phyloP scores from a whole-genome alignment of 2,329 filamentous ascomycete species.

The Aspergillus eucalypticola region DNA sequence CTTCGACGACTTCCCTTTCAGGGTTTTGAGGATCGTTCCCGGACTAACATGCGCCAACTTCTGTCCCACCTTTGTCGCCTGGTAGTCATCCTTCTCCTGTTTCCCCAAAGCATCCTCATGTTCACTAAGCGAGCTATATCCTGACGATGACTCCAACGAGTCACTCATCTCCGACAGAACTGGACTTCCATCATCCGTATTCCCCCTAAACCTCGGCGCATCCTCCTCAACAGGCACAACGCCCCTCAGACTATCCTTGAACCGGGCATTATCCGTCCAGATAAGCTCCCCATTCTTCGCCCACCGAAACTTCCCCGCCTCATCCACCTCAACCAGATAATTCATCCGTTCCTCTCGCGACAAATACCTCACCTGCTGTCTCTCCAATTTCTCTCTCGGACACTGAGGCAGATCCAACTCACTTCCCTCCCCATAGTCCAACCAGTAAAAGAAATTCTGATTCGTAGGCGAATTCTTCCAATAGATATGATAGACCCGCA shows the following conservation, averaged over 20 bases:
- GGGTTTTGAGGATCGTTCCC: slow-evolving; percentile 73
- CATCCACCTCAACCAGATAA: slow-evolving; percentile 77
- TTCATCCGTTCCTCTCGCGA: slow-evolving; percentile 77
- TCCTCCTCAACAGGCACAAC: slow-evolving; percentile 65
- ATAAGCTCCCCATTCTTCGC: slow-evolving; percentile 78
- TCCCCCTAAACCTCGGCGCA: slow-evolving; percentile 55
- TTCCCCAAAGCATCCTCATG: slow-evolving; percentile 56
- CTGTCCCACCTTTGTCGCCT: slow-evolving; percentile 60
- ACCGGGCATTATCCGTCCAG: slow-evolving; percentile 68
- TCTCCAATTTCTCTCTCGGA: slow-evolving; percentile 71
- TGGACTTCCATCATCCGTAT: slow-evolving; percentile 30
- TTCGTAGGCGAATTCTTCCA: slow-evolving; percentile 77
- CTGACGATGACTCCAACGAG: slow-evolving; percentile 21
- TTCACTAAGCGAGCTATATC: slow-evolving; percentile 5
- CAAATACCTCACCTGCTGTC: slow-evolving; percentile 80
- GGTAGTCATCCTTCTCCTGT: slow-evolving; percentile 58
- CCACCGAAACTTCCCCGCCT: slow-evolving; percentile 77
- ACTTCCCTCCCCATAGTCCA: slow-evolving; percentile 77
- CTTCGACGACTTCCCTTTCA: slow-evolving; percentile 71
- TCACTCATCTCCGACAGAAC: neutral
- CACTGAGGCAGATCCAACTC: slow-evolving; percentile 69
- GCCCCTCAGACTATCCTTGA: slow-evolving; percentile 76
- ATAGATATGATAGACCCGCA: slow-evolving; percentile 76
- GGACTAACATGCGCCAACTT: slow-evolving; percentile 69
- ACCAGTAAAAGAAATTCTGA: slow-evolving; percentile 93